Evolutionary conservation across 1,284 basidiomycete genomes (phyloP), one percentile per base, ranked within the genome.

Genomic region (Trichosporon sp.): DNA sequence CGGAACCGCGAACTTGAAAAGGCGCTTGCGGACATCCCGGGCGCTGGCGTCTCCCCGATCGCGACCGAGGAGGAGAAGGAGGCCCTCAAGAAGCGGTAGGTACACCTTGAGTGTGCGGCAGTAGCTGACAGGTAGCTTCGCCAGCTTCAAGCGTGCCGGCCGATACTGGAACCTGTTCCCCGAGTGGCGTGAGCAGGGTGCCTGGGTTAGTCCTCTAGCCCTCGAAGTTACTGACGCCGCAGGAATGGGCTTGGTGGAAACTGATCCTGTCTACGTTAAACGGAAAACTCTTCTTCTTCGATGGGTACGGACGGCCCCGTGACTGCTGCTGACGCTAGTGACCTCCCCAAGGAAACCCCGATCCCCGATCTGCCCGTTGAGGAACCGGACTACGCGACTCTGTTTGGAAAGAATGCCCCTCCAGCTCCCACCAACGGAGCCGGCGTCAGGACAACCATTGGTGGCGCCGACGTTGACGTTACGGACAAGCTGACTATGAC

Each of bases 141-240:
- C 78, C 32, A 80, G 78, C 68, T 68, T 81, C 51, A 76, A 77
- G 70, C 83, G 78, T 67, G 80, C 80, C 5, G 81, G 81, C 26
- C 70, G 81, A 46, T 82, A 79, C 72, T 83, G 81, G 76, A 86
- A 87, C 73, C 84, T 85, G 1, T 84, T 85, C 65, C 80, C 81
- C 10, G 86, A 87, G 72, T 87, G 86, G 86, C 78, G 86, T 70
- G 86, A 87, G 73, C 86, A 86, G 74, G 86, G 85, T n/a, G 81
- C 81, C 16, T 84, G 83, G 83, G 81, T 82, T 46, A 54, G 81
- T 77, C 5, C 1, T 19, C 10, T 6, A 35, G 5, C 37, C 19
- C 11, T 32, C 7, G 8, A n/a, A 35, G 10, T 7, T 7, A 35
- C 54, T n/a, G n/a, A 66, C 51, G 21, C 31, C 32, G 12, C 61